A percentile compares a stretch with the other conserved stretches of the same genome.
Conservation (phyloP, 169 alveolate species). For the Plasmodium gaboni region DNA sequence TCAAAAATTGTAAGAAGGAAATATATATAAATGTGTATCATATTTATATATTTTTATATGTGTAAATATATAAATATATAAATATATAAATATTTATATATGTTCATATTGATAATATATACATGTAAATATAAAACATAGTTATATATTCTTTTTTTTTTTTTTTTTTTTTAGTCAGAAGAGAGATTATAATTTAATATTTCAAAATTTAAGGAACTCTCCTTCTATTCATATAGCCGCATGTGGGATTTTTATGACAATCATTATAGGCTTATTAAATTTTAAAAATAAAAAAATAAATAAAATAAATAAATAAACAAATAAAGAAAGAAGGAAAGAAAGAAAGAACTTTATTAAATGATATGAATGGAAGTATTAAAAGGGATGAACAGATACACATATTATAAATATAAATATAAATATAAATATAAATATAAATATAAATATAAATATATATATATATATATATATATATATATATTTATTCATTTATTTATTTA, state of each 20-base stretch:
- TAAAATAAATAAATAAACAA: not conserved
- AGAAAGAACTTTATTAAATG: not conserved
- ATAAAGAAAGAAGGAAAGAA: not conserved
- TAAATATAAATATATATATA: not conserved
- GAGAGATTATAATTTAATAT: slow-evolving; percentile 29
- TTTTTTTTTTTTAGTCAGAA: slow-evolving; percentile 19
- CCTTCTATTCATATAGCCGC: slow-evolving; percentile 58
- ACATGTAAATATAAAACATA: not conserved
- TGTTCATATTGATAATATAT: not conserved
- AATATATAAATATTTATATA: not conserved
- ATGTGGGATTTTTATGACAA: slow-evolving; percentile 60
- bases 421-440: not conserved
- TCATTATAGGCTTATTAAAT: slow-evolving; percentile 28
- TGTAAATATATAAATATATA: not conserved
- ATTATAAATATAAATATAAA: not conserved
- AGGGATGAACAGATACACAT: not conserved
- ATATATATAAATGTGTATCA: not conserved
- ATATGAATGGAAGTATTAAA: too few species aligned
- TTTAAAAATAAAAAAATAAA: slow-evolving; percentile 37
- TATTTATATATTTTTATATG: not conserved
- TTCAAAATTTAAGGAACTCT: slow-evolving; percentile 25
- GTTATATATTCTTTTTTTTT: not conserved
- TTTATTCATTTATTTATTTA: not conserved
- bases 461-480: not conserved
- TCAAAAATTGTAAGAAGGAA: slow-evolving; percentile 20